Evolutionary conservation across 306 rosid species (phyloP).

Genomic region (Vachellia pachyceras): DNA sequence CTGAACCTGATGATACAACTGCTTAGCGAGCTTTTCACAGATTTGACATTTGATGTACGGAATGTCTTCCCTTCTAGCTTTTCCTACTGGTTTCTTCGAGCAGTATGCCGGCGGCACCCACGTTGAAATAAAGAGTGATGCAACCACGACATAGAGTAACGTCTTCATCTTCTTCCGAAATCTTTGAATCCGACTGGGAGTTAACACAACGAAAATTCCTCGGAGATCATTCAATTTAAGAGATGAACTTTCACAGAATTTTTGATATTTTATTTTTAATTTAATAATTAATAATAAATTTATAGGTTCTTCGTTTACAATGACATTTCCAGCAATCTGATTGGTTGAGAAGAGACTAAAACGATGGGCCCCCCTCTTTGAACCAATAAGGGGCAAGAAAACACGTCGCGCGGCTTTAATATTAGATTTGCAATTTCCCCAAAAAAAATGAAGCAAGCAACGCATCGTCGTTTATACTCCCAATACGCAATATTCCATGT

Average conservation of each 20-base stretch:
- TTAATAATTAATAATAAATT: not conserved
- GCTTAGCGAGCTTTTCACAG: constrained; percentile 84
- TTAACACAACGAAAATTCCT: not conserved
- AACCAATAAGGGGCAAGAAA: constrained; percentile 56
- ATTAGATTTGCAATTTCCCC: not conserved
- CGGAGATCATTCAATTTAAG: constrained; percentile 26
- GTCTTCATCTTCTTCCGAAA: constrained; percentile 49
- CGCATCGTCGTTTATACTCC: constrained; percentile 1
- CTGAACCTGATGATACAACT: constrained; percentile 70
- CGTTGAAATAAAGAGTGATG: constrained; percentile 52
- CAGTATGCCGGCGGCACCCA: constrained; percentile 61
- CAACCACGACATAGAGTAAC: constrained; percentile 41
- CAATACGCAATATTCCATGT: not conserved
- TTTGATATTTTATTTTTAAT: not conserved
- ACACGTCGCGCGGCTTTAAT: constrained; percentile 47
- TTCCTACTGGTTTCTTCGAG: constrained; percentile 63
- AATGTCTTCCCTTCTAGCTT: constrained; percentile 82
- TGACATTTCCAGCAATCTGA: constrained; percentile 36
- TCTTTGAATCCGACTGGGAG: not conserved
- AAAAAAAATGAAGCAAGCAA: not conserved
- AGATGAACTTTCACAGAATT: constrained; percentile 19
- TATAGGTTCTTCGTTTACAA: not conserved
- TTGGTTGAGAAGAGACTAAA: constrained; percentile 45
- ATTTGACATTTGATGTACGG: constrained; percentile 90
- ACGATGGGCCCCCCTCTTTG: constrained; percentile 41